Evolutionary conservation across 768 basidiomycete genomes (phyloP).

Genomic region (Amanita rimosa): DNA sequence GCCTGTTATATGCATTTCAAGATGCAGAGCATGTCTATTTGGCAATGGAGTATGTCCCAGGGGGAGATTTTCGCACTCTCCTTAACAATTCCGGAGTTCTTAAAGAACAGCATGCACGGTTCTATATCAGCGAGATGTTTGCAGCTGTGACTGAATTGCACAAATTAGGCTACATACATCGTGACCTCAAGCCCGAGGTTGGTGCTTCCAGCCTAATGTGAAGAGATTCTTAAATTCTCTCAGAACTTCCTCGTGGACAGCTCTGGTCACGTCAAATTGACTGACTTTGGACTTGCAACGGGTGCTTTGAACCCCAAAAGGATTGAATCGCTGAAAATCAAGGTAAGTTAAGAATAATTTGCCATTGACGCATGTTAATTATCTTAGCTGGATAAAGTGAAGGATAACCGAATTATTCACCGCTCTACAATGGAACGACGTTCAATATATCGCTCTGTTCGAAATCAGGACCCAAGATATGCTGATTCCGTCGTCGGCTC

Average conservation of each 20-base stretch:
- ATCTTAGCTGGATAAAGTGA: conserved; percentile 84
- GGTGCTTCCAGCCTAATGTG: not conserved
- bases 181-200: conserved; percentile 96
- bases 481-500: conserved; percentile 98
- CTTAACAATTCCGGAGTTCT: conserved; percentile 97
- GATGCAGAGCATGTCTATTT: conserved; percentile 86
- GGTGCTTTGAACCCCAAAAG: conserved; percentile 90
- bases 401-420: conserved; percentile 82
- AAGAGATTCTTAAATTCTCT: not conserved
- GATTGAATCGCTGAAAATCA: conserved; percentile 90
- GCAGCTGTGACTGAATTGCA: conserved; percentile 88
- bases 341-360: conserved; percentile 35
- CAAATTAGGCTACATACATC: conserved; percentile 96
- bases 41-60: conserved; percentile 99
- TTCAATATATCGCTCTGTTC: conserved; percentile 87
- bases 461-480: conserved; percentile 83
- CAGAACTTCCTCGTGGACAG: conserved; percentile 97
- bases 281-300: conserved; percentile 96
- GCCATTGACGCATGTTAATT: not conserved
- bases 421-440: conserved; percentile 91
- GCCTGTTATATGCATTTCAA: conserved; percentile 94
- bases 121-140: conserved; percentile 99
- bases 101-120: conserved; percentile 93
- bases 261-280: conserved; percentile 92
- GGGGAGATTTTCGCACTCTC: conserved; percentile 95